Conservation (phyloP, 2,329 filamentous ascomycete genomes). For the Lecanosticta acicola region DNA sequence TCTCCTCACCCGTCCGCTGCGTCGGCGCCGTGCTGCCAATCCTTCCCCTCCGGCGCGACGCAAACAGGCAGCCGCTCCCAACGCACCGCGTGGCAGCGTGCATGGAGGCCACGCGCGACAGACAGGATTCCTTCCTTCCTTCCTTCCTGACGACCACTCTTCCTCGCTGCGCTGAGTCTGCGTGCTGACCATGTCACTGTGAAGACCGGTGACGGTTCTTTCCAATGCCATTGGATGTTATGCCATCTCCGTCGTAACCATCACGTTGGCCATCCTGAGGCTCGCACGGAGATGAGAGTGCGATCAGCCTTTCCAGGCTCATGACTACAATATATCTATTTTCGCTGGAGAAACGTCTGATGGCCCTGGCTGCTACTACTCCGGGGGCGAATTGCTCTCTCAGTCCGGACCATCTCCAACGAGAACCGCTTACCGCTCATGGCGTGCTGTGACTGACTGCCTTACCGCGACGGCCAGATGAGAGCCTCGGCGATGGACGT, state of each 20-base stretch:
- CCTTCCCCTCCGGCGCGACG: constrained; percentile 5
- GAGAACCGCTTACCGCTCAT: not conserved
- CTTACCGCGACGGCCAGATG: not conserved
- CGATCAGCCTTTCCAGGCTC: constrained; percentile 1
- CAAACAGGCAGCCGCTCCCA: constrained; percentile 7
- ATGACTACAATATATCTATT: constrained; percentile 4
- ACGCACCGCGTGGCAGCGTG: not conserved
- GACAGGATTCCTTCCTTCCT: not conserved
- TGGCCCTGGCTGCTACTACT: not conserved
- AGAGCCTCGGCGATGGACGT: not conserved
- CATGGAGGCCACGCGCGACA: constrained; percentile 7
- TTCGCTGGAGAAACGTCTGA: no score
- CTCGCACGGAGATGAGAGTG: constrained; percentile 1
- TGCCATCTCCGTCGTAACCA: no score
- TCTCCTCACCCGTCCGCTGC: constrained; percentile 9
- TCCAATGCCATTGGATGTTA: no score
- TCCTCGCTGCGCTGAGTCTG: no score
- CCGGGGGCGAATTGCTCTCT: not conserved
- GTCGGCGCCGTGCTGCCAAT: constrained; percentile 2
- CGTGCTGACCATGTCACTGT: not conserved
- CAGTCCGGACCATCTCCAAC: not conserved
- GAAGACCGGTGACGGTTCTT: no score
- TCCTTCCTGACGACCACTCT: no score
- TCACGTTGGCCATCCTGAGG: no score
- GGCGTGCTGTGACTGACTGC: not conserved